Conservation (phyloP, 1,139 yeast species). For the Pichia sp. region DNA sequence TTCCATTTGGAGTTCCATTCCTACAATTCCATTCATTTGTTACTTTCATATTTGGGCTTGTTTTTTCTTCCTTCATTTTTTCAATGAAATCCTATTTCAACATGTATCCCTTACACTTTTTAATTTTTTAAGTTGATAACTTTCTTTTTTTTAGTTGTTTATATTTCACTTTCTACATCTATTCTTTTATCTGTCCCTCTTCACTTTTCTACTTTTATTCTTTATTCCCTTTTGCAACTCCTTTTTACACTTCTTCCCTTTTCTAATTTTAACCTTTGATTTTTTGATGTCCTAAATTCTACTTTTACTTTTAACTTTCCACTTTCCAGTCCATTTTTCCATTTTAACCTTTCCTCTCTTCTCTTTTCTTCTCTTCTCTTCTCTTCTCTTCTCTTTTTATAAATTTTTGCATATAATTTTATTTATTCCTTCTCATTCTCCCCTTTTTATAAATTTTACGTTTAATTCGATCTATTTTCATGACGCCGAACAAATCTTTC, state of each 20-base stretch:
- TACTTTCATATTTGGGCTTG: background rate
- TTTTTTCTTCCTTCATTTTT: background rate
- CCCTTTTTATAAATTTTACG: background rate
- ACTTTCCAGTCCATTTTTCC: background rate
- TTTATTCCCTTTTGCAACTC: background rate
- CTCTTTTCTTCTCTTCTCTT: background rate
- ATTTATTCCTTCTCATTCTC: conserved; percentile 2
- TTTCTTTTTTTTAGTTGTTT: background rate
- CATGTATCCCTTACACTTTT: background rate
- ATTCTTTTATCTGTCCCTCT: conserved; percentile 9
- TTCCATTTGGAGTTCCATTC: background rate
- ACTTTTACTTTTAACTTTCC: background rate
- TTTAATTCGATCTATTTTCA: background rate
- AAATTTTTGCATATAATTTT: conserved; percentile 1
- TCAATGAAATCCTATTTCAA: background rate
- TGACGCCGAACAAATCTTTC: background rate
- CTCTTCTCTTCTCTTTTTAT: background rate
- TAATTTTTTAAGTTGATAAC: background rate
- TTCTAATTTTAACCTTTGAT: background rate
- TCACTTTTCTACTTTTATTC: background rate
- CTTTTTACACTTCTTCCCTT: background rate
- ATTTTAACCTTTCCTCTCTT: background rate
- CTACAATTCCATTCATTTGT: background rate
- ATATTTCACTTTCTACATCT: background rate
- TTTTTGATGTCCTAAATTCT: background rate